phyloP scores from a whole-genome alignment of 2,329 filamentous ascomycete species.

The Podosphaera fusca region DNA sequence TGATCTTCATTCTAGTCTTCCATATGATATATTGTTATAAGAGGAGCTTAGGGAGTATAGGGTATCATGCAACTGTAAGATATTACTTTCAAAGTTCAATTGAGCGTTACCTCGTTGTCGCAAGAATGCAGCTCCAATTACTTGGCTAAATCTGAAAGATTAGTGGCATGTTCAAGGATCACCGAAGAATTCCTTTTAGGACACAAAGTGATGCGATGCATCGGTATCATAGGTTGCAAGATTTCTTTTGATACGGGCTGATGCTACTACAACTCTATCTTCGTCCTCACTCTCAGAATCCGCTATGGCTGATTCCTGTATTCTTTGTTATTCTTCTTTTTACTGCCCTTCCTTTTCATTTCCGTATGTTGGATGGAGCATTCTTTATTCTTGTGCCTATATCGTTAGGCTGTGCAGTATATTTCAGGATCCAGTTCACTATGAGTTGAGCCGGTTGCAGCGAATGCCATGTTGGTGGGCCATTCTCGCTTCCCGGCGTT shows the following conservation, averaged over 20 bases:
- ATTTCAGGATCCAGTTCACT: not conserved
- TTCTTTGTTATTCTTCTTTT: not conserved
- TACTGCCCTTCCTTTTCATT: not conserved
- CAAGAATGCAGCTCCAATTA: too few relatives aligned
- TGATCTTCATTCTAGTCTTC: not conserved
- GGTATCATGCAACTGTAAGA: not conserved
- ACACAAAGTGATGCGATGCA: too few relatives aligned
- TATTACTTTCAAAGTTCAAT: not conserved
- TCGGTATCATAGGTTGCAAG: too few relatives aligned
- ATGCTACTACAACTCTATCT: too few relatives aligned
- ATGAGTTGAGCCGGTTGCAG: not conserved
- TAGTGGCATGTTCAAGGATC: not conserved
- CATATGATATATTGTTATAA: not conserved
- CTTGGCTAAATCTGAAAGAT: not conserved
- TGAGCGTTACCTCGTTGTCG: too few relatives aligned
- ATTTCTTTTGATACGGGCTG: too few relatives aligned
- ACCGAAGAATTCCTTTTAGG: not conserved
- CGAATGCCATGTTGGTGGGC: not conserved
- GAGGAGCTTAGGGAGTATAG: not conserved
- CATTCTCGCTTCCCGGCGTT: not conserved
- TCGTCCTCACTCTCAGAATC: not conserved
- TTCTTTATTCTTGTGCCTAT: not conserved
- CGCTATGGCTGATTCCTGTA: not conserved
- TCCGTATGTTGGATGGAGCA: not conserved
- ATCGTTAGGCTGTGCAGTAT: not conserved